A percentile compares a stretch with the other conserved stretches of the same genome.
phyloP scores from a whole-genome alignment of 768 basidiomycete genomes.

The Mycena vulgaris region DNA sequence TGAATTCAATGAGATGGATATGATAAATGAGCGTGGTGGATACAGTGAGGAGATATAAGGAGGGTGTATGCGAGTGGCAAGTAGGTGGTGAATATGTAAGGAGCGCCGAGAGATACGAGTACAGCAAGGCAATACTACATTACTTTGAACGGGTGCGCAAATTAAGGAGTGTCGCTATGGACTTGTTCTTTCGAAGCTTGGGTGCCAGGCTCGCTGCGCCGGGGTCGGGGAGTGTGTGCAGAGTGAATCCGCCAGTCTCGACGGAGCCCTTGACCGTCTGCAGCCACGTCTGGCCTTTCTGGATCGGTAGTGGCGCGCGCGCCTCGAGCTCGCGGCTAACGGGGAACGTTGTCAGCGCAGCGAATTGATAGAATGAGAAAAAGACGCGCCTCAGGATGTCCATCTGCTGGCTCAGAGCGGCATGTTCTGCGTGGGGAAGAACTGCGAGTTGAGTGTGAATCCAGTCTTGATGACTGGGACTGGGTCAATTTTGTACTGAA shows the following conservation, averaged over 20 bases:
- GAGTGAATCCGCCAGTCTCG: constrained; percentile 11
- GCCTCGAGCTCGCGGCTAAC: constrained; percentile 21
- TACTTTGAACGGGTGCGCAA: constrained; percentile 14
- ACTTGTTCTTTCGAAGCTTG: constrained; percentile 30
- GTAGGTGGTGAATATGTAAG: background rate
- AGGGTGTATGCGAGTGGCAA: background rate
- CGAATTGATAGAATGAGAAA: background rate
- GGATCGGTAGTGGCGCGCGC: constrained; percentile 26
- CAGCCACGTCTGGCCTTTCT: constrained; percentile 34
- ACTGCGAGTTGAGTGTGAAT: constrained; percentile 46
- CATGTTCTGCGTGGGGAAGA: constrained; percentile 31
- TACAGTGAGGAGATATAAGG: background rate
- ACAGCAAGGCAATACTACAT: background rate
- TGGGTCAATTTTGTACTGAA: constrained; percentile 56
- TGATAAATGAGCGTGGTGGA: background rate
- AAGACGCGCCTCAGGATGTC: constrained; percentile 8
- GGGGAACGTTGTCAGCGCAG: constrained; percentile 9
- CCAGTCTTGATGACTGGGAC: constrained; percentile 58
- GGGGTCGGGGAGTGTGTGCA: constrained; percentile 24
- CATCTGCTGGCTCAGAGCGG: constrained; percentile 44
- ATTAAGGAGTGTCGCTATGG: constrained; percentile 31
- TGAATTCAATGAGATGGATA: background rate
- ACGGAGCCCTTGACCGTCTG: constrained; percentile 24
- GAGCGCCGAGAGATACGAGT: background rate
- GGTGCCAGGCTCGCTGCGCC: background rate